These are phyloP conservation scores for Chlorella variabilis DNA, from an alignment of 163 green algal species.

Conservation along the genomic window DNA sequence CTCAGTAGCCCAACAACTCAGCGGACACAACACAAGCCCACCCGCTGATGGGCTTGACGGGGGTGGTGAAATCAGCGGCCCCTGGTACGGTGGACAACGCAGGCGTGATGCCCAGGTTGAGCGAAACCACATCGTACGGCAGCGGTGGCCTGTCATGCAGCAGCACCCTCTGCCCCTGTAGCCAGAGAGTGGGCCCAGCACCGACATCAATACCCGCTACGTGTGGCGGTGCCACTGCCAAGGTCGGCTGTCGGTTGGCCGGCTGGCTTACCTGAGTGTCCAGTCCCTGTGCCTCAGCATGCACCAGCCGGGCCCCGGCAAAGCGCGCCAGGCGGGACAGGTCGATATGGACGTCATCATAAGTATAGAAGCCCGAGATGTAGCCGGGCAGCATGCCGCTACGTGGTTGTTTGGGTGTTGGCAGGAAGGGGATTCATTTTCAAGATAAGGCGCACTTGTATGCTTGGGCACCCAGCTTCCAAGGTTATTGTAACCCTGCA, in stretches of 20 bases:
- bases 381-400: slow-evolving; percentile 97
- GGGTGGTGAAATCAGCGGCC: slow-evolving; percentile 65
- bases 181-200: not conserved
- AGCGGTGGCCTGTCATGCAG: slow-evolving; percentile 71
- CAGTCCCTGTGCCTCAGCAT: slow-evolving; percentile 75
- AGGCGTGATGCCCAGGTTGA: slow-evolving; percentile 94
- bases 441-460: no score
- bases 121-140: slow-evolving; percentile 86
- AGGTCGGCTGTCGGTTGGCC: no score
- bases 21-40: not conserved
- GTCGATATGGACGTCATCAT: slow-evolving; percentile 95
- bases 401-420: not conserved
- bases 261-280: slow-evolving; percentile 72
- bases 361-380: slow-evolving; percentile 90
- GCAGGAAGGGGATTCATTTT: not conserved
- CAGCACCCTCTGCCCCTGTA: slow-evolving; percentile 67
- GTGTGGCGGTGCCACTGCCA: no score
- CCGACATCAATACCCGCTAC: not conserved
- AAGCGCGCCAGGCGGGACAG: slow-evolving; percentile 76
- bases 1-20: not conserved
- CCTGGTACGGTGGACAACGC: slow-evolving; percentile 64
- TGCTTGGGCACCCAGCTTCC: no score
- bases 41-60: slow-evolving; percentile 91
- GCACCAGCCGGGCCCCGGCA: slow-evolving; percentile 78
- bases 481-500: no score